Conservation (phyloP, 768 basidiomycete species). For the Lactifluus piperatus region DNA sequence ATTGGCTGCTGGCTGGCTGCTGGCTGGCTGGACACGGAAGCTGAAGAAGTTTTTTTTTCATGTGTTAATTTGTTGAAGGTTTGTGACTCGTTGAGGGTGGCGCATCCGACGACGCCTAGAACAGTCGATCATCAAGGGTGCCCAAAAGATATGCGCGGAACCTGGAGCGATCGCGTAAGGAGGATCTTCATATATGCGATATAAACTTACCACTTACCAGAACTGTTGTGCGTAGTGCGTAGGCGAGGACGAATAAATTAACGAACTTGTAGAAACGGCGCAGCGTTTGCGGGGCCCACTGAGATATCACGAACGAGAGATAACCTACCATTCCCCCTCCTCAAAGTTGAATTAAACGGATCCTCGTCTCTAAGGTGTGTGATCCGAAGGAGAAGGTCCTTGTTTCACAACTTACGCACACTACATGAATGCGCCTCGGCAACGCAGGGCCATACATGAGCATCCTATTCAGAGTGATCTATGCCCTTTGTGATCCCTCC, state of each 20-base stretch:
- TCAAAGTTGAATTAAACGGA: neutral
- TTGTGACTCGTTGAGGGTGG: neutral
- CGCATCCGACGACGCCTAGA: conserved; percentile 2
- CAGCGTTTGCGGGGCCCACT: neutral
- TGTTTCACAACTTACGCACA: neutral
- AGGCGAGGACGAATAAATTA: no score
- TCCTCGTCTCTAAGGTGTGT: neutral
- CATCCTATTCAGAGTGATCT: neutral
- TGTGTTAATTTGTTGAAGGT: neutral
- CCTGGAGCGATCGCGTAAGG: neutral
- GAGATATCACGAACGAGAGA: no score
- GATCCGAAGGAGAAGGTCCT: neutral
- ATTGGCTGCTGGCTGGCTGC: no score
- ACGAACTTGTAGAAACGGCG: neutral
- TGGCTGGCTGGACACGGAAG: no score
- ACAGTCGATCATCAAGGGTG: conserved; percentile 3
- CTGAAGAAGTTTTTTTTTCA: no score
- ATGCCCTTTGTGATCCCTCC: no score
- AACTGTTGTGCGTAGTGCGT: neutral
- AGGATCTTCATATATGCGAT: neutral
- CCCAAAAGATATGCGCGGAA: neutral
- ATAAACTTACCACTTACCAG: neutral
- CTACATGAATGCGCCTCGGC: neutral
- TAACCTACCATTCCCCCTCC: no score
- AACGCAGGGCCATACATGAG: neutral